phyloP scores from a whole-genome alignment of 345 rosid genomes.

The Salix viminalis region DNA sequence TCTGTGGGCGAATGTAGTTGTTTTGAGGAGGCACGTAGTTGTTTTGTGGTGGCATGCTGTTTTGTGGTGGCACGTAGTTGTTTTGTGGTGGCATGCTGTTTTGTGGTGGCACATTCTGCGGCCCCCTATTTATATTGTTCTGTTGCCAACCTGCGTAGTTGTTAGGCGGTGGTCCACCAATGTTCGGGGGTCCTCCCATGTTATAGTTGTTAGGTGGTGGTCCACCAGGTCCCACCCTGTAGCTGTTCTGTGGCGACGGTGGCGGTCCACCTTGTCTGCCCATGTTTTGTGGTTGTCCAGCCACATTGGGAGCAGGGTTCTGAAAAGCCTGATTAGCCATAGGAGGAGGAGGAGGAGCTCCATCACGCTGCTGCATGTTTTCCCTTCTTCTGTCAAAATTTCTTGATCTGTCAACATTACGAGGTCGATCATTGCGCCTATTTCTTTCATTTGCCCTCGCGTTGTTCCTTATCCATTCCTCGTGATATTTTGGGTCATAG shows the following conservation, averaged over 20 bases:
- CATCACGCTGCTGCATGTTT: constrained; percentile 38
- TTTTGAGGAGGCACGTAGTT: neutral
- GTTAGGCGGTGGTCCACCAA: constrained; percentile 1
- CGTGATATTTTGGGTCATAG: constrained; percentile 90
- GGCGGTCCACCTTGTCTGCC: constrained; percentile 12
- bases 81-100: constrained; percentile 16
- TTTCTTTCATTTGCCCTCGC: constrained; percentile 85
- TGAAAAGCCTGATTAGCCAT: constrained; percentile 38
- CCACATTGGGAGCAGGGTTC: constrained; percentile 20
- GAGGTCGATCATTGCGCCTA: constrained; percentile 78
- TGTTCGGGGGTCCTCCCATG: constrained; percentile 13
- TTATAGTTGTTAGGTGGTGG: neutral
- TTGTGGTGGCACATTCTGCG: constrained; percentile 22
- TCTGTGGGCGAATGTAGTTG: neutral
- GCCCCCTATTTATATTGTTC: constrained; percentile 12
- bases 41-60: constrained; percentile 17
- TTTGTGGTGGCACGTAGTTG: constrained; percentile 16
- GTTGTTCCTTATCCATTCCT: constrained; percentile 97
- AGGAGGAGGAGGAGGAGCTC: constrained; percentile 16
- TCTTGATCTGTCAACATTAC: constrained; percentile 68
- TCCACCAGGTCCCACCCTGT: constrained; percentile 27
- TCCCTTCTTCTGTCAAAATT: constrained; percentile 91
- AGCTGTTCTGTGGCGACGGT: constrained; percentile 15
- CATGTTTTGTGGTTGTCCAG: constrained; percentile 24
- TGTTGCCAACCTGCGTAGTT: neutral